Conservation (phyloP, 2,329 filamentous ascomycete species). For the Cladosporium phlei region DNA sequence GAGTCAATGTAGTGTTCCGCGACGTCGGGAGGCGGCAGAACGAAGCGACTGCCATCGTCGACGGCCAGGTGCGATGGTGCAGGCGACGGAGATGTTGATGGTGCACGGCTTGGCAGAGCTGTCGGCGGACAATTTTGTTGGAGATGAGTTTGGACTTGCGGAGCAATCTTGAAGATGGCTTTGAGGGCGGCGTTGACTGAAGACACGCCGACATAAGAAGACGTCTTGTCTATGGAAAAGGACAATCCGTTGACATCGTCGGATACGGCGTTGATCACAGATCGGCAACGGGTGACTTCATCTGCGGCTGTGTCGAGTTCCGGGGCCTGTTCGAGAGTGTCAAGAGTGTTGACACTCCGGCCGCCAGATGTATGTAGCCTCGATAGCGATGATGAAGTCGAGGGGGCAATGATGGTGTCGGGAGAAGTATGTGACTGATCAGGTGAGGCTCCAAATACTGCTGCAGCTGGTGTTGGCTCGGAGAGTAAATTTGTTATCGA, state of each 20-base stretch:
- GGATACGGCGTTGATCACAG: slow-evolving; percentile 34
- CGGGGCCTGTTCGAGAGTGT: slow-evolving; percentile 56
- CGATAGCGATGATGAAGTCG: neutral
- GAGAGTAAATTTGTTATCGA: no score
- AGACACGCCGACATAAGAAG: slow-evolving; percentile 19
- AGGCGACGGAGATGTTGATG: slow-evolving; percentile 13
- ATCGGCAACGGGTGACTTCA: slow-evolving; percentile 45
- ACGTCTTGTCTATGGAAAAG: slow-evolving; percentile 16
- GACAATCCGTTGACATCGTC: slow-evolving; percentile 22
- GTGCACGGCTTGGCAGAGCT: slow-evolving; percentile 16
- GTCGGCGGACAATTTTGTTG: slow-evolving; percentile 20
- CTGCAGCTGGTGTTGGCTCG: no score
- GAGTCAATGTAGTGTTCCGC: slow-evolving; percentile 17
- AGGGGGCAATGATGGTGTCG: neutral
- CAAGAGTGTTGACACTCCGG: slow-evolving; percentile 53
- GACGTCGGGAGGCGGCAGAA: slow-evolving; percentile 15
- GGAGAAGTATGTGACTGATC: no score
- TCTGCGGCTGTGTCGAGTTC: slow-evolving; percentile 51
- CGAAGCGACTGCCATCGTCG: neutral
- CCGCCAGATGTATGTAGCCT: slow-evolving; percentile 14
- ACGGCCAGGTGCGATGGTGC: slow-evolving; percentile 26
- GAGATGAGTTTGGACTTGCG: slow-evolving; percentile 14
- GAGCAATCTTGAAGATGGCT: slow-evolving; percentile 19
- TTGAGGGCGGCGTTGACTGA: slow-evolving; percentile 21
- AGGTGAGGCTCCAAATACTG: no score